Evolutionary conservation across 306 rosid genomes (phyloP), one percentile per base, ranked within the genome.

Genomic region (Hippophae tibetana): DNA sequence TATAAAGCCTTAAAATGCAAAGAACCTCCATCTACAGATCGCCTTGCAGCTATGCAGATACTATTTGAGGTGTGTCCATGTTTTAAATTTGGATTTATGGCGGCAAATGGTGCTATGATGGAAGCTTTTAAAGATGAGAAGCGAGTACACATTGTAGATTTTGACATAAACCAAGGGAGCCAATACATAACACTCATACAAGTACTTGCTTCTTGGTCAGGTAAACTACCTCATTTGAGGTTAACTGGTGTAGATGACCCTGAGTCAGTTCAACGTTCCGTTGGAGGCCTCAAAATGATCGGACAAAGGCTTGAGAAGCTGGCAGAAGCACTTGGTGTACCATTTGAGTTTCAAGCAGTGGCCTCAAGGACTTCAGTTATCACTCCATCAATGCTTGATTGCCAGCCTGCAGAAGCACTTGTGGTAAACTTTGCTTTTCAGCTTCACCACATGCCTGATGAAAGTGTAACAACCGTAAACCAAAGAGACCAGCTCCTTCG

Each of bases 381-480:
- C 63, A 69, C 77, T 53, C 84, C 99, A 46, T 65, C 96, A 10
- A 83, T 85, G 95, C 84, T 92, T 14, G 73, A 71, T 26, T 78
- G 82, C 61, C 74, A 50, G 69, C 88, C 84, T 0, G 96, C 88
- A 43, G 96, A 92, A 78, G 95, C 94, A 59, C 86, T 92, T 44
- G 55, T 88, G 8, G 86, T 92, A 26, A 92, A 92, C 71, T 92
- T 88, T 67, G 88, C 96, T 43, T 92, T 88, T 67, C 94, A 78
- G 83, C 99, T 92, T 65, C 99, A 92, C 72, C 99, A 92, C 82
- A 88, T 92, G 96, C 99, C 95, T 6, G 96, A 92, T 47, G 99
- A 92, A 75, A 92, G 96, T 6, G 99, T 92, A 54, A 88, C 99
- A 7, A 88, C 90, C 0, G 83, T 82, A 10, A 92, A 92, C 46